Conservation (phyloP, 1,139 yeast species). For the Wickerhamiella pararugosa region DNA sequence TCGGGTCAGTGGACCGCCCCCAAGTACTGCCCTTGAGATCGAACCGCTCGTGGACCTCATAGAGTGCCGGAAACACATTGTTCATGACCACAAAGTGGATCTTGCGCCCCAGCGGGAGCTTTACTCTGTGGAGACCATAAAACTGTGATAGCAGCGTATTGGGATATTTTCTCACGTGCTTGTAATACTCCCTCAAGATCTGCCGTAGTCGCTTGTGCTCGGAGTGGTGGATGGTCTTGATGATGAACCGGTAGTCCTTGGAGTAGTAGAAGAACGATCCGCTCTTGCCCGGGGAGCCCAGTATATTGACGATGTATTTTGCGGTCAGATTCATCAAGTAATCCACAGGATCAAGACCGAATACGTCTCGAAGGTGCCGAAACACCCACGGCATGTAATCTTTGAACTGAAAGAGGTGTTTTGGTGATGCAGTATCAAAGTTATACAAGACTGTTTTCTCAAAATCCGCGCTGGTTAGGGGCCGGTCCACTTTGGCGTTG, state of each 20-base stretch:
- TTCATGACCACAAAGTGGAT: slow-evolving; percentile 95
- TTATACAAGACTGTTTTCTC: slow-evolving; percentile 58
- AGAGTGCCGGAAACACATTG: slow-evolving; percentile 87
- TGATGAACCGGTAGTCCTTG: slow-evolving; percentile 82
- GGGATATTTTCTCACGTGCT: slow-evolving; percentile 71
- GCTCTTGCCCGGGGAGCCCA: slow-evolving; percentile 93
- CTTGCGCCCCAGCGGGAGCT: slow-evolving; percentile 73
- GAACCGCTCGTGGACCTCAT: slow-evolving; percentile 71
- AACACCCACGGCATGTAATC: slow-evolving; percentile 94
- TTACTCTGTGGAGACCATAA: slow-evolving; percentile 88
- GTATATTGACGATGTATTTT: slow-evolving; percentile 77
- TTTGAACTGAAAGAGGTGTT: slow-evolving; percentile 94
- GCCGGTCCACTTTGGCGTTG: slow-evolving; percentile 64
- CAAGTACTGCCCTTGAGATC: slow-evolving; percentile 89
- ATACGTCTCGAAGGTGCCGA: slow-evolving; percentile 60
- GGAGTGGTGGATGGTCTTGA: slow-evolving; percentile 86
- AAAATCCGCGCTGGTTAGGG: slow-evolving; percentile 58
- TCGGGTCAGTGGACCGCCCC: slow-evolving; percentile 40
- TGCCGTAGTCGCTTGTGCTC: slow-evolving; percentile 76
- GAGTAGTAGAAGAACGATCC: slow-evolving; percentile 95
- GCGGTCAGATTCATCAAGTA: slow-evolving; percentile 86
- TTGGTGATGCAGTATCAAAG: slow-evolving; percentile 69
- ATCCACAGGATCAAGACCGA: slow-evolving; percentile 91
- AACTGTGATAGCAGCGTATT: slow-evolving; percentile 84
- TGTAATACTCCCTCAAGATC: slow-evolving; percentile 61